Conservation (phyloP, 306 rosid genomes). For the Pterocarpus macrocarpus region DNA sequence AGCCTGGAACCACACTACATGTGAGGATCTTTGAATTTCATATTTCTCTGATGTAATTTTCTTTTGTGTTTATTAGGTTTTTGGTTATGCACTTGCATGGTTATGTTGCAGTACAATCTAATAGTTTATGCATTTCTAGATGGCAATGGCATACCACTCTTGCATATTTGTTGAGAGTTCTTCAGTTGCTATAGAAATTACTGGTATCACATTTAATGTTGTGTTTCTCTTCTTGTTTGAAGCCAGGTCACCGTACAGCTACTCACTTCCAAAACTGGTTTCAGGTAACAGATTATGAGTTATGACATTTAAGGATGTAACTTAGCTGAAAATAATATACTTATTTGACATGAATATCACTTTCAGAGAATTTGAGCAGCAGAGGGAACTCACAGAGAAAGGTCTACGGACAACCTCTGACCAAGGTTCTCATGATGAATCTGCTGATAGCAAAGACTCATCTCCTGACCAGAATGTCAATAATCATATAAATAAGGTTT, state of each 20-base stretch:
- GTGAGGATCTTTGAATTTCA: slow-evolving; percentile 66
- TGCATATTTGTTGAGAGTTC: slow-evolving; percentile 35
- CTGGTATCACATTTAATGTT: slow-evolving; percentile 42
- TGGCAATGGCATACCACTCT: slow-evolving; percentile 19
- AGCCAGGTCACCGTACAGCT: slow-evolving; percentile 97
- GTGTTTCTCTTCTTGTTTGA: slow-evolving; percentile 55
- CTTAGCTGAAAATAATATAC: slow-evolving; percentile 44
- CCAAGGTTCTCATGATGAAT: slow-evolving; percentile 69
- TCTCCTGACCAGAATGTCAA: slow-evolving; percentile 70
- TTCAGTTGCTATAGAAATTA: slow-evolving; percentile 38
- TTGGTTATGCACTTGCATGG: slow-evolving; percentile 30
- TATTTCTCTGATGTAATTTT: slow-evolving; percentile 40
- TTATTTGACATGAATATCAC: slow-evolving; percentile 49
- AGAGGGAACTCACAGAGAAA: slow-evolving; percentile 96
- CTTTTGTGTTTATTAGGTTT: background rate
- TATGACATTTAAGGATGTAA: slow-evolving; percentile 46
- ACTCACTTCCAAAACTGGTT: slow-evolving; percentile 98
- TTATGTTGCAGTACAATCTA: slow-evolving; percentile 19
- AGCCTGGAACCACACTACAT: slow-evolving; percentile 81
- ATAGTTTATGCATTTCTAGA: slow-evolving; percentile 36
- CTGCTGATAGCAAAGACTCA: slow-evolving; percentile 70
- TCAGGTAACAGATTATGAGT: slow-evolving; percentile 71
- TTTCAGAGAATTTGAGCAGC: slow-evolving; percentile 99
- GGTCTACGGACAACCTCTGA: slow-evolving; percentile 86
- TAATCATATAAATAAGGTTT: slow-evolving; percentile 80